Conservation (phyloP, 208 protist species). For the Hexamita inflata region DNA sequence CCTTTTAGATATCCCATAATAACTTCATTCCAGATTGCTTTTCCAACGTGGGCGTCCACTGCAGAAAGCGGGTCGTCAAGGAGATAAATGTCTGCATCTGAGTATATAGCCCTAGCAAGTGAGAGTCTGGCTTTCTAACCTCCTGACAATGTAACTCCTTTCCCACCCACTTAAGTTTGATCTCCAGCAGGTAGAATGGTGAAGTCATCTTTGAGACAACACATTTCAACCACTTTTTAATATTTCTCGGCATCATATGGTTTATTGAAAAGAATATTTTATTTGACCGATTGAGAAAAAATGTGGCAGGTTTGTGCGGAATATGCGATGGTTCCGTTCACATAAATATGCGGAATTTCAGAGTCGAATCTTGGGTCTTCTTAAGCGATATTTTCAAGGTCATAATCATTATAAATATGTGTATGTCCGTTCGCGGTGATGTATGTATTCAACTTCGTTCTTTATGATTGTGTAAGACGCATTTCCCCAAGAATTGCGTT, state of each 20-base stretch:
- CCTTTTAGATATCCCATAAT: conserved; percentile 31
- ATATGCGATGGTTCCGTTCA: conserved; percentile 33
- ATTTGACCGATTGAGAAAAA: conserved; percentile 36
- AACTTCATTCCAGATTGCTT: conserved; percentile 33
- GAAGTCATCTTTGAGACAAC: conserved; percentile 36
- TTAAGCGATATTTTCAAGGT: neutral
- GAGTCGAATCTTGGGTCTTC: neutral
- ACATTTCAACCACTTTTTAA: conserved; percentile 29
- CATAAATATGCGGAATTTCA: neutral
- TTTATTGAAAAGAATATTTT: conserved; percentile 46
- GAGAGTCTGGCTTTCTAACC: conserved; percentile 57
- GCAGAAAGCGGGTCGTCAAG: conserved; percentile 50
- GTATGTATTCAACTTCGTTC: neutral
- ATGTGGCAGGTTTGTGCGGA: conserved; percentile 38
- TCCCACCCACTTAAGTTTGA: conserved; percentile 55
- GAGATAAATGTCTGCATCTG: neutral
- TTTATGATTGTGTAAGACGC: neutral
- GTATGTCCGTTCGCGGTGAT: neutral
- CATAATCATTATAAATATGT: neutral
- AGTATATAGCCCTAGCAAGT: conserved; percentile 55
- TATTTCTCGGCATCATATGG: conserved; percentile 35
- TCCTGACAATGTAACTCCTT: conserved; percentile 62
- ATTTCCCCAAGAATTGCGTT: conserved; percentile 41
- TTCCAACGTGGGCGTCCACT: conserved; percentile 45
- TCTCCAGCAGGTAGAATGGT: conserved; percentile 28